These are phyloP conservation scores for Lactifluus rugatus DNA, from an alignment of 768 basidiomycete genomes.

Conservation along the genomic window DNA sequence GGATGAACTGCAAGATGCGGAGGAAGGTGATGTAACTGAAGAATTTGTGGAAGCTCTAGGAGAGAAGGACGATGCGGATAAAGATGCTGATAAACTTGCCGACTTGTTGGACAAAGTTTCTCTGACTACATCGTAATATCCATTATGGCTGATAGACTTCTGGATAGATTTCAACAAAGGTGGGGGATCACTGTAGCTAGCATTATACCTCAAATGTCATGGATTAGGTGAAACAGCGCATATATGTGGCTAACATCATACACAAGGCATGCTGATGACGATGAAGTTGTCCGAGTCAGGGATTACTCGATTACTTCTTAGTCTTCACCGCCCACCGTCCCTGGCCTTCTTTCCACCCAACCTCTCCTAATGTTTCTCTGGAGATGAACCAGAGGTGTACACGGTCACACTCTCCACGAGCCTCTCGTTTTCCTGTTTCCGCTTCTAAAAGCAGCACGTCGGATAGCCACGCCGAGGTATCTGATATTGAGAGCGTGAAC, in stretches of 20 bases:
- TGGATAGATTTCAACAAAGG: background rate
- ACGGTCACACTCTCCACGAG: background rate
- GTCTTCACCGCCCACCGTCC: constrained; percentile 10
- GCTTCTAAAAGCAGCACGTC: constrained; percentile 8
- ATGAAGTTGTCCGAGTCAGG: no score
- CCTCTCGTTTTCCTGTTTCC: background rate
- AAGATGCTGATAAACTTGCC: constrained; percentile 47
- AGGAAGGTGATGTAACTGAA: constrained; percentile 25
- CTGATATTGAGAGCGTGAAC: background rate
- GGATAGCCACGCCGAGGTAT: constrained; percentile 12
- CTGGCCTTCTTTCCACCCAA: constrained; percentile 9
- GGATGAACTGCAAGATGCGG: constrained; percentile 33
- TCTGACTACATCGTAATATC: background rate
- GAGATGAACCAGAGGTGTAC: constrained; percentile 8
- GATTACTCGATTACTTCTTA: constrained; percentile 13
- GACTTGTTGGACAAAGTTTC: constrained; percentile 57
- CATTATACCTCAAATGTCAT: constrained; percentile 2
- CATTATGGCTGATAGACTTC: background rate
- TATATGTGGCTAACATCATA: background rate
- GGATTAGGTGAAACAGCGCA: background rate
- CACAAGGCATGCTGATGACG: background rate
- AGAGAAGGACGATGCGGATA: constrained; percentile 28
- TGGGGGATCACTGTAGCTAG: background rate
- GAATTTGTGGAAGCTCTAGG: constrained; percentile 22
- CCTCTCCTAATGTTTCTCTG: constrained; percentile 14